Conservation (phyloP, 2,329 filamentous ascomycete species). For the Allantophomopsis cytisporea region DNA sequence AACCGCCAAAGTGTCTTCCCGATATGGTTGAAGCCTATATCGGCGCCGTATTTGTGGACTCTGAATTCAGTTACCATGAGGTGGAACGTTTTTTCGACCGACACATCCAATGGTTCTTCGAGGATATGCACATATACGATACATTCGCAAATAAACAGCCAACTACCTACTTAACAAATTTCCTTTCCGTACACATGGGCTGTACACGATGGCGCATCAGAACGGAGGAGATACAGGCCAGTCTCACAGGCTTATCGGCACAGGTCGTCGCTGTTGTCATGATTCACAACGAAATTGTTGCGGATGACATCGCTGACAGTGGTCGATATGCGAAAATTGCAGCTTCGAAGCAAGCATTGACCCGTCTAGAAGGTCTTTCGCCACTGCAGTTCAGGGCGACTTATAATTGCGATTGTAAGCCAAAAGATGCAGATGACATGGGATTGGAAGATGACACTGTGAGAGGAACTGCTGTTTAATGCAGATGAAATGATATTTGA, state of each 20-base stretch:
- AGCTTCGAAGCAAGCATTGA: conserved; percentile 45
- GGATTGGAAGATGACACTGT: too few species aligned
- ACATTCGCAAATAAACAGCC: conserved; percentile 79
- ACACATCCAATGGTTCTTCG: conserved; percentile 66
- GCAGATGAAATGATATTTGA: too few species aligned
- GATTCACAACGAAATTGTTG: conserved; percentile 59
- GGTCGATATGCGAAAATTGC: conserved; percentile 60
- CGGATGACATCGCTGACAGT: conserved; percentile 45
- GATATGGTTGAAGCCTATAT: conserved; percentile 85
- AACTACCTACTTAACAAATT: conserved; percentile 55
- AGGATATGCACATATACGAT: conserved; percentile 79
- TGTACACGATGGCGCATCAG: conserved; percentile 45
- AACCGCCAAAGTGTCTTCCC: conserved; percentile 62
- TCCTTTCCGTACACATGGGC: conserved; percentile 48
- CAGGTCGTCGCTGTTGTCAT: conserved; percentile 60
- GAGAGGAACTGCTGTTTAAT: too few species aligned
- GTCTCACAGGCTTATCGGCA: conserved; percentile 21
- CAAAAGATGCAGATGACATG: too few species aligned
- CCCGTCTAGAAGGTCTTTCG: conserved; percentile 27
- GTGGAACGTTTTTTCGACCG: conserved; percentile 67
- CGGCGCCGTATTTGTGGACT: conserved; percentile 86
- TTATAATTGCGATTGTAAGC: conserved; percentile 50
- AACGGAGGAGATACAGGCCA: conserved; percentile 25
- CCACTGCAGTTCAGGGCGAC: conserved; percentile 42
- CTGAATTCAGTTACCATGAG: conserved; percentile 59